Percentiles rank a stretch among this genome's conserved stretches.
Evolutionary conservation across 1,139 yeast genomes (phyloP).

Genomic region (Blastobotrys persicus): DNA sequence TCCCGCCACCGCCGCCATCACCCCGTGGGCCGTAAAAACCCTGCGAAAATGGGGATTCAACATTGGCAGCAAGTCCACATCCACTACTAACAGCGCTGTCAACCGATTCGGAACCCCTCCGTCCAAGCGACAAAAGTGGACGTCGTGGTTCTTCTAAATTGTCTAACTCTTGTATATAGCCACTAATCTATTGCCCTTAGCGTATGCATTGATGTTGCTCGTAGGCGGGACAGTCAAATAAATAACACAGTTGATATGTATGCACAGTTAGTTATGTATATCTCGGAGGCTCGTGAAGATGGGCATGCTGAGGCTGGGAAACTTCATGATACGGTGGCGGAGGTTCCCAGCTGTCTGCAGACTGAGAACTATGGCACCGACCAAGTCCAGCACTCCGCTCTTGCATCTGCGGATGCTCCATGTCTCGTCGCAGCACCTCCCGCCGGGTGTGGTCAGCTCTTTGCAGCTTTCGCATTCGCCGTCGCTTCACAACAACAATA

Average conservation of each 20-base stretch:
- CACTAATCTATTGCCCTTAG: background rate
- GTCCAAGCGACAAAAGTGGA: slow-evolving; percentile 56
- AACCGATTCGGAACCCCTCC: slow-evolving; percentile 54
- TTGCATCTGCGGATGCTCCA: slow-evolving; percentile 13
- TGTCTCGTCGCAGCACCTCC: slow-evolving; percentile 30
- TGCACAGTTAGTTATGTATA: background rate
- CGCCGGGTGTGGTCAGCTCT: slow-evolving; percentile 25
- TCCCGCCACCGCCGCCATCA: slow-evolving; percentile 89
- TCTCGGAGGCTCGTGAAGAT: background rate
- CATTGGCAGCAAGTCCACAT: slow-evolving; percentile 51
- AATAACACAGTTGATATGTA: background rate
- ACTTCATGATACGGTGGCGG: slow-evolving; percentile 9
- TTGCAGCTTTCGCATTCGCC: slow-evolving; percentile 24
- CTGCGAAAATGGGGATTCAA: slow-evolving; percentile 79
- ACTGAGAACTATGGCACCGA: background rate
- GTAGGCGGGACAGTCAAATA: too few relatives aligned
- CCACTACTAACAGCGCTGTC: slow-evolving; percentile 28
- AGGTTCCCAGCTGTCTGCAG: slow-evolving; percentile 1
- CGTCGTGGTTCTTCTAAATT: slow-evolving; percentile 54
- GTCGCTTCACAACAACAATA: slow-evolving; percentile 24
- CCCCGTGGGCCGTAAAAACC: slow-evolving; percentile 70
- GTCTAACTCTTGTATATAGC: slow-evolving; percentile 11
- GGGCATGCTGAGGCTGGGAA: background rate
- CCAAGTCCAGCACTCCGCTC: background rate
- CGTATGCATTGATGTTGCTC: too few relatives aligned